Percentiles rank a stretch among this genome's conserved stretches.
phyloP scores from a whole-genome alignment of 78 protist species.

The Planoprotostelium fungivorum region DNA sequence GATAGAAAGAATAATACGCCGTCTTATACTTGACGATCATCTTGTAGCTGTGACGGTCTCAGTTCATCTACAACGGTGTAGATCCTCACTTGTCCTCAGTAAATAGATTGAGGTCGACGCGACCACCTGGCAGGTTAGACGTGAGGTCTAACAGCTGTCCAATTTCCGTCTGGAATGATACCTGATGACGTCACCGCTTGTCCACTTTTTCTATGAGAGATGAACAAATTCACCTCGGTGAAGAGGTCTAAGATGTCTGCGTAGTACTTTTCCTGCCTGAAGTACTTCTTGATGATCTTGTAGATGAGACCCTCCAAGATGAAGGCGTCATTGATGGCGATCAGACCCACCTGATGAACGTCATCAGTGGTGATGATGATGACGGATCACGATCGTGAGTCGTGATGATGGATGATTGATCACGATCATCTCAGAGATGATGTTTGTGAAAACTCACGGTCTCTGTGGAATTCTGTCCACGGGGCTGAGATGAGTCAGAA shows the following conservation, averaged over 20 bases:
- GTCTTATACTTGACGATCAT: conserved; percentile 95
- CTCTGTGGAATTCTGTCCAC: neutral
- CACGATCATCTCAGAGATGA: conserved; percentile 8
- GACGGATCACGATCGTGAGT: too few relatives aligned
- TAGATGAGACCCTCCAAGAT: conserved; percentile 80
- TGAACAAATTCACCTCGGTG: conserved; percentile 51
- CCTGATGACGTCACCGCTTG: neutral
- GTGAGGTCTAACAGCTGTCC: conserved; percentile 94
- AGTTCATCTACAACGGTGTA: neutral
- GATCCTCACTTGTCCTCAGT: conserved; percentile 28
- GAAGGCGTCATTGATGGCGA: conserved; percentile 93
- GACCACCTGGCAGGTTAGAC: conserved; percentile 65
- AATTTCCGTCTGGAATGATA: conserved; percentile 82
- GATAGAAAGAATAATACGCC: conserved; percentile 94
- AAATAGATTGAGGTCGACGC: conserved; percentile 50
- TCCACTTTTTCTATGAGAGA: neutral
- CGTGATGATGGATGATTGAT: too few relatives aligned
- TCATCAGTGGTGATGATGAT: too few relatives aligned
- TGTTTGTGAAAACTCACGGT: neutral
- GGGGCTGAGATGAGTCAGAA: neutral
- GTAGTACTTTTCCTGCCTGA: conserved; percentile 57
- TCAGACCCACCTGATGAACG: conserved; percentile 68
- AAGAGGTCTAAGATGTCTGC: conserved; percentile 79
- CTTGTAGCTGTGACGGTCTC: conserved; percentile 34
- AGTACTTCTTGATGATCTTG: conserved; percentile 74